Conservation (phyloP, 1,139 yeast genomes). For the Debaryomycetaceae sp. region DNA sequence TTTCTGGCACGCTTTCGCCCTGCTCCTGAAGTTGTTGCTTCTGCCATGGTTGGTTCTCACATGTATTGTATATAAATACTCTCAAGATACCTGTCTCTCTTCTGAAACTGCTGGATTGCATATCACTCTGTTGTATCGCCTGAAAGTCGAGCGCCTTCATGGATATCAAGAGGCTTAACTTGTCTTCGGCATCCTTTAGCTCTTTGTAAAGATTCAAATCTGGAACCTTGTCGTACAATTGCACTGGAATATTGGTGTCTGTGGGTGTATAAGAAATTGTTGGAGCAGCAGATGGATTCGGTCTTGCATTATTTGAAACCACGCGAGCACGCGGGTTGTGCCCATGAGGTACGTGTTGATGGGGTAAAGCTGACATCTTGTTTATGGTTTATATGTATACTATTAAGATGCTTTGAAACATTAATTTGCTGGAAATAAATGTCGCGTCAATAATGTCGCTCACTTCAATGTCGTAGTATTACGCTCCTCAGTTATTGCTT, state of each 20-base stretch:
- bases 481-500: too few relatives aligned
- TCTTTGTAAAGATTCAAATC: constrained; percentile 69
- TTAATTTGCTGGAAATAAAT: not conserved
- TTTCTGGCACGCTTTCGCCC: constrained; percentile 18
- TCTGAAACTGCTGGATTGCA: constrained; percentile 41
- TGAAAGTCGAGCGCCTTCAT: constrained; percentile 84
- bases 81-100: constrained; percentile 60
- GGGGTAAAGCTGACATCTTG: constrained; percentile 8
- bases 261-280: constrained; percentile 59
- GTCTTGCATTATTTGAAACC: constrained; percentile 22
- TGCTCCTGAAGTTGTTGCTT: constrained; percentile 32
- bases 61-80: constrained; percentile 76
- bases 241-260: constrained; percentile 62
- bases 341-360: constrained; percentile 6
- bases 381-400: not conserved
- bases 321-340: constrained; percentile 6
- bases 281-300: constrained; percentile 38
- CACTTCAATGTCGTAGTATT: constrained; percentile 1
- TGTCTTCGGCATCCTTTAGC: constrained; percentile 72
- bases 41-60: constrained; percentile 94
- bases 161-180: constrained; percentile 74
- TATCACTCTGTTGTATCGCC: constrained; percentile 55
- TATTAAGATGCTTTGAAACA: not conserved
- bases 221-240: constrained; percentile 62
- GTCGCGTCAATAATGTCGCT: not conserved